Evolutionary conservation across 257 asterid genomes (phyloP).

Genomic region (Solanum medicagineum): DNA sequence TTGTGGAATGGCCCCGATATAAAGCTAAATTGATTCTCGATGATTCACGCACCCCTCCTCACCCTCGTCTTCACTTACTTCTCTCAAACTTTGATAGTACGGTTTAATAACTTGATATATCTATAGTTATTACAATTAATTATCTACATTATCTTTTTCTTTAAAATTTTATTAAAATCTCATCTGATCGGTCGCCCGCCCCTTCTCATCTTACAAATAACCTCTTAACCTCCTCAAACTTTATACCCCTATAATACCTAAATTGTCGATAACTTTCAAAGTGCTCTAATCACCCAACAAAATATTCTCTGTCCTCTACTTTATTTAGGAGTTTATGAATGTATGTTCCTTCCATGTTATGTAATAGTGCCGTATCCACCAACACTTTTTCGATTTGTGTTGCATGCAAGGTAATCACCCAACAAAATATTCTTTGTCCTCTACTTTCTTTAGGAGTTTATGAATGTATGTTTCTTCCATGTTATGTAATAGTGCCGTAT

Average conservation of each 20-base stretch:
- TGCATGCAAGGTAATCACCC: not conserved
- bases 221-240: not conserved
- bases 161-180: too few relatives aligned
- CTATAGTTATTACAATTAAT: too few relatives aligned
- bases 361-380: not conserved
- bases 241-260: too few relatives aligned
- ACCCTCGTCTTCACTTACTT: too few relatives aligned
- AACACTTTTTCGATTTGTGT: not conserved
- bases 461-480: not conserved
- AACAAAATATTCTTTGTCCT: not conserved
- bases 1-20: too few relatives aligned
- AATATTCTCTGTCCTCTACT: not conserved
- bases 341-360: not conserved
- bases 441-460: not conserved
- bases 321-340: not conserved
- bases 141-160: too few relatives aligned
- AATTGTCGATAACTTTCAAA: too few relatives aligned
- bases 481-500: not conserved
- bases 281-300: too few relatives aligned
- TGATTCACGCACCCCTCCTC: too few relatives aligned
- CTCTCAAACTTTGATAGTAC: too few relatives aligned
- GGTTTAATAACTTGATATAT: too few relatives aligned
- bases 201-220: not conserved
- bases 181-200: accelerated
- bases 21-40: too few relatives aligned